Base-by-base conservation (phyloP, 345 rosid genomes). In the Cochlearia excelsa region DNA sequence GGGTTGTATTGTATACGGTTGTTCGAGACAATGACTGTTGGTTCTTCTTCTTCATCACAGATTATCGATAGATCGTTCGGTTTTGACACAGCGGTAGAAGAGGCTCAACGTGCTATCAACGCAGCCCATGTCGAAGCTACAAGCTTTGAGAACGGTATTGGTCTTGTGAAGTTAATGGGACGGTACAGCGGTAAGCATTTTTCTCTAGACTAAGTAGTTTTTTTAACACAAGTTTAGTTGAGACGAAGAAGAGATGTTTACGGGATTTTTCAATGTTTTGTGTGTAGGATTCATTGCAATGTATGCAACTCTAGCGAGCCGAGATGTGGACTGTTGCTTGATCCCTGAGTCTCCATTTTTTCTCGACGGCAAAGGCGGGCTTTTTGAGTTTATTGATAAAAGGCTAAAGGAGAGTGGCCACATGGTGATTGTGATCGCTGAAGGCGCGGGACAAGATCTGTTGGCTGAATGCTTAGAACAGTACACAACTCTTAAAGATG, bases 281-380 rank as follows among this genome's bases (percentile, higher is more conserved):
- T 61, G 26, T 61, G 75, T 77, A 88, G 96, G 90, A 59, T 88
- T 85, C 65, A 88, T 85, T 69, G 96, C 94, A 4, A 85, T 88
- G 96, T n/a, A 84, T 61, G 96, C 96, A 54, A 85, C 94, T 40
- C 84, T 88, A 66, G 96, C 96, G 6, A 88, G 94, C 69, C 72
- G 96, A 64, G 96, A 88, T 74, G 96, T 88, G 62, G 94, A 88
- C 63, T 88, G 96, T 47, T 88, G 96, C 77, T 76, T 85, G 82
- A 85, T 85, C 61, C 96, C 96, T 9, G 94, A 85, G 71, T 88
- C 90, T 10, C 87, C 90, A 40, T 85, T 88, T 67, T 88, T 69
- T 47, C 82, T 88, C 30, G 88, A 88, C 61, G 90, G 96, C 49
- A 61, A 78, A 10, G 88, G 93, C 47, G 94, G 96, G 34, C 85